These are phyloP conservation scores for Termitomyces eurrhizus DNA, from an alignment of 768 basidiomycete genomes.

Conservation along the genomic window DNA sequence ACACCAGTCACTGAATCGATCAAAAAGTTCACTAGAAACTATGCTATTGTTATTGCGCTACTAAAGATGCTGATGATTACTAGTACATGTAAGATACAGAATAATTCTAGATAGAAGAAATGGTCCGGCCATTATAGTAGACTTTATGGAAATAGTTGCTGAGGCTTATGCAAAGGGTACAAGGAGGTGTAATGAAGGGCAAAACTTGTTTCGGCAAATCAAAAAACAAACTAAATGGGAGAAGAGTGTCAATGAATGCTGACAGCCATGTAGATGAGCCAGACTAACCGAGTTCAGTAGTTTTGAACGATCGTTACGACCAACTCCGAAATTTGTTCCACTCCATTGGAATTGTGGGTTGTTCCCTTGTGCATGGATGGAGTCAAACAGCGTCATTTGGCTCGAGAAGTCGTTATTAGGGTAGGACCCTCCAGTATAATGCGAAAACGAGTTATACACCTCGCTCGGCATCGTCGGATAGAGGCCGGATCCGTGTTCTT, in stretches of 20 bases:
- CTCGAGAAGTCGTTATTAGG: slow-evolving; percentile 24
- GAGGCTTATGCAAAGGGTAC: neutral
- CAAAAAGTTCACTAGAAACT: neutral
- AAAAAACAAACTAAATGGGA: slow-evolving; percentile 18
- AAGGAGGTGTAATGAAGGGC: neutral
- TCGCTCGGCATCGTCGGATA: slow-evolving; percentile 17
- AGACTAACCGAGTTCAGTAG: slow-evolving; percentile 25
- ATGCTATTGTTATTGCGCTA: slow-evolving; percentile 10
- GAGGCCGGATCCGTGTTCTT: slow-evolving; percentile 10
- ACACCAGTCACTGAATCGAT: neutral
- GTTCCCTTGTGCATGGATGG: slow-evolving; percentile 22
- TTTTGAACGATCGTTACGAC: slow-evolving; percentile 28
- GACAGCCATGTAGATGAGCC: slow-evolving; percentile 15
- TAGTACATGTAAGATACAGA: slow-evolving; percentile 8
- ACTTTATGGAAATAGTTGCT: slow-evolving; percentile 1
- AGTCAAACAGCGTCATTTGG: slow-evolving; percentile 31
- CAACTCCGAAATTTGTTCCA: slow-evolving; percentile 19
- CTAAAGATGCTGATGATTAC: slow-evolving; percentile 7
- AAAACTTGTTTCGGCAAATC: slow-evolving; percentile 4
- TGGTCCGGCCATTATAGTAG: slow-evolving; percentile 16
- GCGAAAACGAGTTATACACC: slow-evolving; percentile 23
- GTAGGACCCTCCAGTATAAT: slow-evolving; percentile 24
- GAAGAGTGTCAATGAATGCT: slow-evolving; percentile 5
- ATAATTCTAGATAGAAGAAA: slow-evolving; percentile 12
- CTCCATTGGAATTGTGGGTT: slow-evolving; percentile 28